Percentiles rank a stretch among this genome's conserved stretches.
These are phyloP conservation scores for Fusarium neocosmosporiellum DNA, from an alignment of 2,329 filamentous ascomycete species.

Conservation along the genomic window DNA sequence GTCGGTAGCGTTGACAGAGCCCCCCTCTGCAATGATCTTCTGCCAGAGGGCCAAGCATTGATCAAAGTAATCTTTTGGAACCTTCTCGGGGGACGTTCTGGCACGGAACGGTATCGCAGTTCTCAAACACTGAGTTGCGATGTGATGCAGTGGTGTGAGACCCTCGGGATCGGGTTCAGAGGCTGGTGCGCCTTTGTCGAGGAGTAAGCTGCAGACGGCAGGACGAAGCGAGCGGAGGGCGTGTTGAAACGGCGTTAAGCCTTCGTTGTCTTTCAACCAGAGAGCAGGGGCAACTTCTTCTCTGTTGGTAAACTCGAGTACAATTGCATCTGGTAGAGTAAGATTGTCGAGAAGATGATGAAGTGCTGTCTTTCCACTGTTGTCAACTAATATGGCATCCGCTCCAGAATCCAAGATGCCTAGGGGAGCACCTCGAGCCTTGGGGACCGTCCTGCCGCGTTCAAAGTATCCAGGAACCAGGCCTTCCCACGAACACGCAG, in stretches of 20 bases:
- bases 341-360: conserved; percentile 35
- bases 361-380: conserved; percentile 31
- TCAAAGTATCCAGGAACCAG: neutral
- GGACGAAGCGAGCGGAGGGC: conserved; percentile 27
- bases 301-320: conserved; percentile 27
- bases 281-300: conserved; percentile 20
- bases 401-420: conserved; percentile 28
- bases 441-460: neutral
- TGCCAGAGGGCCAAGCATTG: conserved; percentile 24
- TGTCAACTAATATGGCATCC: conserved; percentile 23
- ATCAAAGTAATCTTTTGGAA: conserved; percentile 4
- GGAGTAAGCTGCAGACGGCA: conserved; percentile 21
- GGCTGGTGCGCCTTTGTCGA: conserved; percentile 21
- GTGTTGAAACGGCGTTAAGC: conserved; percentile 23
- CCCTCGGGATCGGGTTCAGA: conserved; percentile 23
- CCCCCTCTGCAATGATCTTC: conserved; percentile 7
- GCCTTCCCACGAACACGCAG: conserved; percentile 22
- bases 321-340: conserved; percentile 6
- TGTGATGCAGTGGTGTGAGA: conserved; percentile 26
- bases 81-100: neutral
- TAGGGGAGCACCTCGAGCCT: neutral
- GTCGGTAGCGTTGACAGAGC: conserved; percentile 26
- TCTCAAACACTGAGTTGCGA: conserved; percentile 26
- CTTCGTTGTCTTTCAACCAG: conserved; percentile 8
- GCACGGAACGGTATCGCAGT: rapidly evolving